A percentile compares a stretch with the other conserved stretches of the same genome.
Evolutionary conservation across 768 basidiomycete species (phyloP).

Genomic region (Termitomyces sp.): DNA sequence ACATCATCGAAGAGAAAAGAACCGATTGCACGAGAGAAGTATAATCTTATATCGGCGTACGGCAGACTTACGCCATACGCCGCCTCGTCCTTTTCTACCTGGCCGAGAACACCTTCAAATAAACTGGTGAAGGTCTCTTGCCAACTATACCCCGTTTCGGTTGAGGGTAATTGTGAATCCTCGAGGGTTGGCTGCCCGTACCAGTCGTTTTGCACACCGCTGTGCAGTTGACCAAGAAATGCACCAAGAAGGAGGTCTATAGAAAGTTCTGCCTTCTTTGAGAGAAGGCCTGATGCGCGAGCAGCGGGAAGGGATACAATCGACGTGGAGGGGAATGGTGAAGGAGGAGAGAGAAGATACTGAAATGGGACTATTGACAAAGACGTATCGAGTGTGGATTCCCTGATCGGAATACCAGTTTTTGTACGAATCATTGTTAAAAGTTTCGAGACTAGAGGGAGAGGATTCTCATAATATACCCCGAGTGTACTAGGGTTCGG

Average conservation of each 20-base stretch:
- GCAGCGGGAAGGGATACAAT: conserved; percentile 33
- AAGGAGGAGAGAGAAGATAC: conserved; percentile 46
- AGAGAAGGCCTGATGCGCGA: conserved; percentile 27
- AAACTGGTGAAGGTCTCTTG: conserved; percentile 64
- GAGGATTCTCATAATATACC: conserved; percentile 28
- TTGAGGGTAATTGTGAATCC: conserved; percentile 15
- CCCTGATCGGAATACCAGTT: conserved; percentile 46
- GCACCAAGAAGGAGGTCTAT: conserved; percentile 60
- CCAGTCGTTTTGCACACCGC: conserved; percentile 68
- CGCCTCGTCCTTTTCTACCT: conserved; percentile 26
- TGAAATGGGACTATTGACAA: conserved; percentile 39
- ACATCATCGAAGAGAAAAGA: conserved; percentile 75
- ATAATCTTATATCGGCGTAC: conserved; percentile 37
- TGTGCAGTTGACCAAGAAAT: conserved; percentile 59
- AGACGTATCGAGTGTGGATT: conserved; percentile 43
- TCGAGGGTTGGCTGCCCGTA: conserved; percentile 46
- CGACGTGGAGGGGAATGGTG: conserved; percentile 27
- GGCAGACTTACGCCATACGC: conserved; percentile 24
- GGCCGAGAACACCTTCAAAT: conserved; percentile 51
- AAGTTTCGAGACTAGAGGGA: conserved; percentile 32
- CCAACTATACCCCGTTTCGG: conserved; percentile 57
- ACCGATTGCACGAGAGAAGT: conserved; percentile 65
- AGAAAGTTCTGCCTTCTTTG: conserved; percentile 31
- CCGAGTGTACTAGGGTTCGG: conserved; percentile 3
- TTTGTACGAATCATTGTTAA: conserved; percentile 34